phyloP scores from a whole-genome alignment of 179 eudicot species.

The Beta lomatogona region DNA sequence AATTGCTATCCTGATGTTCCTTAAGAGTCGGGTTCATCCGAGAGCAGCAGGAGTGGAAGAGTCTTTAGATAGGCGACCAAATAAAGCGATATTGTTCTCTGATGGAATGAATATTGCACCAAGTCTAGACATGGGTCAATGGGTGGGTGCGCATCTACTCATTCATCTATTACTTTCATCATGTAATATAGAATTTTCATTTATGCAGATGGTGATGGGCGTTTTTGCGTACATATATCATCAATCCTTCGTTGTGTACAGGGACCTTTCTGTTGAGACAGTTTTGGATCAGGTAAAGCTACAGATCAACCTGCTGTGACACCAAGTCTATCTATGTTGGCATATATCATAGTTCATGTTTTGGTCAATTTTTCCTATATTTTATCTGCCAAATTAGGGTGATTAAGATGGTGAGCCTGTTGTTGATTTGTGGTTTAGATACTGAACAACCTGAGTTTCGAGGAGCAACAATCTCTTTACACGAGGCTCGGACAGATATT shows the following conservation, averaged over 20 bases:
- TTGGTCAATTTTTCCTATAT: too few relatives aligned
- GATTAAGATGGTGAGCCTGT: not conserved
- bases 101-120: too few relatives aligned
- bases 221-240: conserved; percentile 85
- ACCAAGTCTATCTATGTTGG: too few relatives aligned
- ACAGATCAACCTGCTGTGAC: not conserved
- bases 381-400: not conserved
- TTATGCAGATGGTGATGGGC: conserved; percentile 90
- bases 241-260: conserved; percentile 68
- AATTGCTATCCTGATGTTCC: too few relatives aligned
- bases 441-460: conserved; percentile 59
- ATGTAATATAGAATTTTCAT: not conserved
- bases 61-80: too few relatives aligned
- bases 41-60: too few relatives aligned
- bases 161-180: not conserved
- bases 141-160: too few relatives aligned
- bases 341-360: too few relatives aligned
- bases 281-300: conserved; percentile 68
- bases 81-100: too few relatives aligned
- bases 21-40: too few relatives aligned
- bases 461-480: conserved; percentile 68
- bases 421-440: conserved; percentile 40
- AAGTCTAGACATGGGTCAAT: too few relatives aligned
- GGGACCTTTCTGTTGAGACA: conserved; percentile 64
- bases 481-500: conserved; percentile 59